Conservation (phyloP, 2,329 filamentous ascomycete species). For the Cytospora piceicola region DNA sequence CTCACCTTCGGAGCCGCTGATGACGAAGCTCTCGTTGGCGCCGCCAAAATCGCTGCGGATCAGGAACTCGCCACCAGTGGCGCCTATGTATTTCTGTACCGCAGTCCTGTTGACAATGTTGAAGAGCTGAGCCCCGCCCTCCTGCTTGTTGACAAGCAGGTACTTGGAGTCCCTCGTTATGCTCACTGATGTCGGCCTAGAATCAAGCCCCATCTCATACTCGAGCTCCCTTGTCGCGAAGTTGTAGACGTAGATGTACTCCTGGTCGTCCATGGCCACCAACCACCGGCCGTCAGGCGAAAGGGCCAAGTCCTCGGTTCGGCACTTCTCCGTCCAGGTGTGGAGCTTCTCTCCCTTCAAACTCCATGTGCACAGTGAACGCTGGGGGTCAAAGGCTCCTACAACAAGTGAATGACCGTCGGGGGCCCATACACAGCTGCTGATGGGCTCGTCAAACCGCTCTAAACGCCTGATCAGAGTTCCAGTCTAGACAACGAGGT, state of each 20-base stretch:
- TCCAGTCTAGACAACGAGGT: constrained; percentile 56
- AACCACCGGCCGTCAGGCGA: constrained; percentile 80
- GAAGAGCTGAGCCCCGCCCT: constrained; percentile 77
- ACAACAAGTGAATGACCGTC: constrained; percentile 80
- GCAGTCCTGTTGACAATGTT: constrained; percentile 73
- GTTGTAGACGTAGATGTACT: constrained; percentile 80
- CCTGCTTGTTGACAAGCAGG: constrained; percentile 80
- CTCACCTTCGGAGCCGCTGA: constrained; percentile 88
- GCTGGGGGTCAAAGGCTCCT: constrained; percentile 70
- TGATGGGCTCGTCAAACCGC: constrained; percentile 81
- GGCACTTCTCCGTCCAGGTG: constrained; percentile 71
- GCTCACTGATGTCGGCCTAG: constrained; percentile 75
- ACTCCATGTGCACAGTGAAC: constrained; percentile 73
- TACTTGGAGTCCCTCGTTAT: constrained; percentile 81
- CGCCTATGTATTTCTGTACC: constrained; percentile 76
- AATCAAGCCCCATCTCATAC: constrained; percentile 69
- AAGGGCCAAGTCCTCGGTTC: constrained; percentile 84
- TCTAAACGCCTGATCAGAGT: constrained; percentile 65
- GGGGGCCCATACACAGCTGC: constrained; percentile 84
- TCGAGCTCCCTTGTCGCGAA: constrained; percentile 73
- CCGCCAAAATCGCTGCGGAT: constrained; percentile 87
- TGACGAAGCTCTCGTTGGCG: constrained; percentile 86
- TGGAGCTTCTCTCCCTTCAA: constrained; percentile 63
- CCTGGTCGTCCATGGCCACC: constrained; percentile 73
- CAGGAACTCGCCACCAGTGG: constrained; percentile 74